Evolutionary conservation across 1,284 basidiomycete genomes (phyloP).

Genomic region (Ceratobasidium sp.): DNA sequence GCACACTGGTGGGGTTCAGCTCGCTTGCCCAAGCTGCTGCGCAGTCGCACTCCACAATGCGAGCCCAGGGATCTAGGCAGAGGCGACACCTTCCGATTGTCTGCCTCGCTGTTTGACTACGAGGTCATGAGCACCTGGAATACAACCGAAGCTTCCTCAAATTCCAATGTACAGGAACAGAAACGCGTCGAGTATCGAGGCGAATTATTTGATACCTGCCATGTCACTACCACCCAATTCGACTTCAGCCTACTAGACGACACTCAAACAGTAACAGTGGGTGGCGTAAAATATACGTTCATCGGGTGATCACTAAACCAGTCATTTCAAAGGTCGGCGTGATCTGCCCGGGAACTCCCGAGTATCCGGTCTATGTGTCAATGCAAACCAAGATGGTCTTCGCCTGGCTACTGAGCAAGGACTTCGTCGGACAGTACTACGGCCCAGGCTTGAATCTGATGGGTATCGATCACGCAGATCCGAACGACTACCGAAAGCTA

Average conservation of each 20-base stretch:
- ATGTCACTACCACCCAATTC: not conserved
- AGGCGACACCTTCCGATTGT: constrained; percentile 18
- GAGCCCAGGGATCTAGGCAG: constrained; percentile 26
- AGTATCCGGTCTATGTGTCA: constrained; percentile 13
- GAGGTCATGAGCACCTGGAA: constrained; percentile 25
- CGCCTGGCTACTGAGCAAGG: constrained; percentile 1
- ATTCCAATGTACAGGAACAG: not conserved
- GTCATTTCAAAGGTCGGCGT: constrained; percentile 14
- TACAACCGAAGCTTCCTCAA: not conserved
- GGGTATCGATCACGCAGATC: not conserved
- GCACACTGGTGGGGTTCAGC: not conserved
- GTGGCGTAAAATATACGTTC: not conserved
- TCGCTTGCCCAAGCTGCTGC: not conserved
- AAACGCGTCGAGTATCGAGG: constrained; percentile 27
- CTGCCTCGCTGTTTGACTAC: constrained; percentile 27
- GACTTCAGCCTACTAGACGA: constrained; percentile 16
- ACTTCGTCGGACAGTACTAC: constrained; percentile 34
- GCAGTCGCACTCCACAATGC: not conserved
- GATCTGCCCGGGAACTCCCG: not conserved
- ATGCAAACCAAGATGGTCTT: constrained; percentile 20
- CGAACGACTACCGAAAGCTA: constrained; percentile 6
- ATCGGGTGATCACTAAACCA: not conserved
- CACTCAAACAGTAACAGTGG: constrained; percentile 13
- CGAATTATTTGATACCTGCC: constrained; percentile 9
- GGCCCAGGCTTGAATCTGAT: not conserved